These are phyloP conservation scores for Pythium utonaiense DNA, from an alignment of 352 stramenopile species.

Conservation along the genomic window DNA sequence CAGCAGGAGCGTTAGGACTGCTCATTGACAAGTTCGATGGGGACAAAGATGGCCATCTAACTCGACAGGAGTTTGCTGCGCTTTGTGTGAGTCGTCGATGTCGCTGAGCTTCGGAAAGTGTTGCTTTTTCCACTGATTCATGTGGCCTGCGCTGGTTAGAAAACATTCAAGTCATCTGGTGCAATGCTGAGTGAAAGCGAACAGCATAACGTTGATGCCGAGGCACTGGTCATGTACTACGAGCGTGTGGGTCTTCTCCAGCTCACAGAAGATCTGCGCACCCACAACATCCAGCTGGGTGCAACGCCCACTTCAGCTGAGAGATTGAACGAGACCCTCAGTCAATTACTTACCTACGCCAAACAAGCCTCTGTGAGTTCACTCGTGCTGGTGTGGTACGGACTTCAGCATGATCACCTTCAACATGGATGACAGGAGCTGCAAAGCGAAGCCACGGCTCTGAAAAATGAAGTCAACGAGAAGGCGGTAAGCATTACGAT, in stretches of 20 bases:
- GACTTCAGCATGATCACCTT: too few species aligned
- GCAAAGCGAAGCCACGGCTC: conserved; percentile 28
- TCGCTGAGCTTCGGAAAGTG: not conserved
- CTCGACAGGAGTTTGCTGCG: conserved; percentile 27
- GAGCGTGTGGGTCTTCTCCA: conserved; percentile 16
- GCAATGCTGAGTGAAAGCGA: not conserved
- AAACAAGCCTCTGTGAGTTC: conserved; percentile 24
- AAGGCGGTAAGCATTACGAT: conserved; percentile 27
- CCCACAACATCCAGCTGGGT: conserved; percentile 47
- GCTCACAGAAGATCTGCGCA: conserved; percentile 35
- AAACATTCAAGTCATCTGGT: not conserved
- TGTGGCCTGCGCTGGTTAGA: too few species aligned
- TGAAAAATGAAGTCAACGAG: conserved; percentile 52
- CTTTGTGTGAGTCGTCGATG: conserved; percentile 1
- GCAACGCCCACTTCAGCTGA: not conserved
- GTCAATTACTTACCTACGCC: conserved; percentile 23
- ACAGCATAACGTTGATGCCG: not conserved
- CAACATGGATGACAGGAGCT: too few species aligned
- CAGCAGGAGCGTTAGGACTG: conserved; percentile 25
- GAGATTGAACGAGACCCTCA: conserved; percentile 23
- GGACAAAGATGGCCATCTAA: conserved; percentile 6
- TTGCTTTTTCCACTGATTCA: too few species aligned
- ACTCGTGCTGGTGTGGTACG: too few species aligned
- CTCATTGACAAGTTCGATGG: conserved; percentile 29
- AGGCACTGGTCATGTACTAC: conserved; percentile 31